phyloP scores from a whole-genome alignment of 192 early-diverging fungal species.

The Radiomyces spectabilis region DNA sequence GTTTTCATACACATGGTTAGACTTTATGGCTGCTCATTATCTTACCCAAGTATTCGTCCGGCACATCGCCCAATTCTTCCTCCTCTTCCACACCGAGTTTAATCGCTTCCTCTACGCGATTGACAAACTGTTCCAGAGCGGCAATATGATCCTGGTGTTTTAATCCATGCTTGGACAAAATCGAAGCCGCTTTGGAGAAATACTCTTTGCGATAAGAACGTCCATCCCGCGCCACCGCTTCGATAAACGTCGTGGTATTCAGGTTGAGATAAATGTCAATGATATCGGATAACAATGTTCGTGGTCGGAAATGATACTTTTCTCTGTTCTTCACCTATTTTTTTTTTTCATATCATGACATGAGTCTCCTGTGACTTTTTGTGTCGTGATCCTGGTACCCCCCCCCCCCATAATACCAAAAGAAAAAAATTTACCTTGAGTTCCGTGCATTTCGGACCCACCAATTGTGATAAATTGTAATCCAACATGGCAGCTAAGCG shows the following conservation, averaged over 20 bases:
- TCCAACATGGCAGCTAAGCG: conserved; percentile 97
- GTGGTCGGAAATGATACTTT: conserved; percentile 88
- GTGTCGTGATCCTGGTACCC: background rate
- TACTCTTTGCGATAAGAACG: conserved; percentile 73
- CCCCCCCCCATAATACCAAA: no score
- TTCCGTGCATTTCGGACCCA: conserved; percentile 86
- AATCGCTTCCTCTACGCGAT: conserved; percentile 63
- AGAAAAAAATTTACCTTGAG: conserved; percentile 79
- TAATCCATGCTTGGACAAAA: conserved; percentile 57
- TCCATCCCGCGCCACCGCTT: conserved; percentile 77
- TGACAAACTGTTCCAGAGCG: conserved; percentile 59
- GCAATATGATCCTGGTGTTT: conserved; percentile 59
- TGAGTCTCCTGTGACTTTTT: background rate
- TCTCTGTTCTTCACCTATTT: conserved; percentile 67
- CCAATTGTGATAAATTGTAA: conserved; percentile 83
- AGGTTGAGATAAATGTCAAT: conserved; percentile 83
- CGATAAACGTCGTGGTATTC: conserved; percentile 56
- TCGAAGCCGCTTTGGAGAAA: conserved; percentile 68
- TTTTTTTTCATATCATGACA: background rate
- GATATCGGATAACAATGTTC: conserved; percentile 72
- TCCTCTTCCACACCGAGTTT: conserved; percentile 58
- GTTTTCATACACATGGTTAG: no score
- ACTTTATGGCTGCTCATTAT: background rate
- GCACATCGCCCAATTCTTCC: conserved; percentile 73
- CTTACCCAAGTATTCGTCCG: conserved; percentile 84